Conservation (phyloP, 352 stramenopile species). For the Phytophthora cajani region DNA sequence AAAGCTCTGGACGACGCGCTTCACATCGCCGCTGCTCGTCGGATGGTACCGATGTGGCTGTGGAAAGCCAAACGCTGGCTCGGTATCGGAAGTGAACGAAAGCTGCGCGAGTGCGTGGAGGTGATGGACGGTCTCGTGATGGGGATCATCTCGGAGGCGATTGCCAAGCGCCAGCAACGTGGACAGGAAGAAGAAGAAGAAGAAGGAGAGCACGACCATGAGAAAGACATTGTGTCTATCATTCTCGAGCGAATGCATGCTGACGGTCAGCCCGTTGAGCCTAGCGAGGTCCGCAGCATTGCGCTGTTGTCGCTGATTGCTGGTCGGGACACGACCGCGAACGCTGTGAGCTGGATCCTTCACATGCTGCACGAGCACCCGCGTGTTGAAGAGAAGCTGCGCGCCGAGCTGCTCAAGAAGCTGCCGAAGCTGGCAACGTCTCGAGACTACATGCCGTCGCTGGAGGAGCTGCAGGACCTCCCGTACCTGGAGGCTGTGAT, state of each 20-base stretch:
- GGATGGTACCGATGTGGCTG: slow-evolving; percentile 15
- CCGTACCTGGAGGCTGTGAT: slow-evolving; percentile 46
- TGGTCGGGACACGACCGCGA: slow-evolving; percentile 16
- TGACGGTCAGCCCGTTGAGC: slow-evolving; percentile 1
- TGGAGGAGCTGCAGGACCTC: slow-evolving; percentile 37
- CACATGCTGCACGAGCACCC: slow-evolving; percentile 20
- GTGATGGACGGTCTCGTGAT: neutral
- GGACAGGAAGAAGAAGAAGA: neutral
- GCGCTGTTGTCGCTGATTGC: slow-evolving; percentile 3
- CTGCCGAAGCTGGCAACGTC: neutral
- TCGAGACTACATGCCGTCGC: slow-evolving; percentile 18
- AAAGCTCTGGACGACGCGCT: slow-evolving; percentile 32
- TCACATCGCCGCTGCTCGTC: slow-evolving; percentile 5
- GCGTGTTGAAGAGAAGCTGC: slow-evolving; percentile 23
- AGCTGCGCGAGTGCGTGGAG: slow-evolving; percentile 10
- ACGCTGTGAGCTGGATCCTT: slow-evolving; percentile 23
- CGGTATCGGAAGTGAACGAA: slow-evolving; percentile 17
- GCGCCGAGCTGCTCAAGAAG: slow-evolving; percentile 13
- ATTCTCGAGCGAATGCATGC: slow-evolving; percentile 9
- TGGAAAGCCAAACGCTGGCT: slow-evolving; percentile 37
- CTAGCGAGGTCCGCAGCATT: slow-evolving; percentile 7
- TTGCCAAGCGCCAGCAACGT: neutral
- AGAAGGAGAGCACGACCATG: neutral
- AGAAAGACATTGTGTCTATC: slow-evolving; percentile 10
- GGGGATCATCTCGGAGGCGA: neutral